Base-by-base conservation (phyloP, 352 stramenopile genomes). In the Pythium chondricola region DNA sequence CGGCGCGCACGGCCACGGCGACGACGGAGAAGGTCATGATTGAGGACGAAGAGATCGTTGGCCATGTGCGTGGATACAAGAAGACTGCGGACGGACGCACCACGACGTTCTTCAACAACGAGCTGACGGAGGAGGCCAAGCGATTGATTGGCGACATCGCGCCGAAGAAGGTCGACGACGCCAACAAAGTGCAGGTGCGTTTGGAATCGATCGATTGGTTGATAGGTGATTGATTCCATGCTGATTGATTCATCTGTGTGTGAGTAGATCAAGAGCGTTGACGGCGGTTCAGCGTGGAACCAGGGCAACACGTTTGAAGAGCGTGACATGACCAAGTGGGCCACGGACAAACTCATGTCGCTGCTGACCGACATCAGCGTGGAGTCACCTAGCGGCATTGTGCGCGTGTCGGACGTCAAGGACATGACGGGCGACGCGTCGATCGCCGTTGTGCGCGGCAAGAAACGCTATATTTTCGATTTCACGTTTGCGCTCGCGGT, bases 61-160 rank as follows among this genome's bases (percentile, higher is more conserved):
- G 70, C 35, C 57, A 83, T 10, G 67, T 98, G 36, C 72, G 93
- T 26, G 95, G 95, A 13, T 98, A 98, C 78, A 98, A 98, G 72
- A 98, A 96, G 65, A 88, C 96, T 24, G 75, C 81, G n/a, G 92
- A 98, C 58, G 97, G 97, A 24, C 95, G 96, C 50, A 97, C 97
- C 52, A 99, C 96, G 39, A 98, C 95, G 16, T 99, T 97, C 55
- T 99, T 99, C 69, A 97, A 99, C 83, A 97, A 98, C 60, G 96
- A 99, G 59, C 79, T 99, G 14, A 95, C 85, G 20, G 95, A 98
- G 43, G 90, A 99, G 55, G 90, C 88, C n/a, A 98, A 97, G 59
- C 71, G 81, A 48, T 93, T 99, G 62, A 98, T 98, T 52, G 95
- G 98, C 41, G 98, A 98, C 74, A 98, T 95, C 35, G 84, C 85